Conservation (phyloP, 805 yeast genomes). For the Lipomyces yamanashiensis region DNA sequence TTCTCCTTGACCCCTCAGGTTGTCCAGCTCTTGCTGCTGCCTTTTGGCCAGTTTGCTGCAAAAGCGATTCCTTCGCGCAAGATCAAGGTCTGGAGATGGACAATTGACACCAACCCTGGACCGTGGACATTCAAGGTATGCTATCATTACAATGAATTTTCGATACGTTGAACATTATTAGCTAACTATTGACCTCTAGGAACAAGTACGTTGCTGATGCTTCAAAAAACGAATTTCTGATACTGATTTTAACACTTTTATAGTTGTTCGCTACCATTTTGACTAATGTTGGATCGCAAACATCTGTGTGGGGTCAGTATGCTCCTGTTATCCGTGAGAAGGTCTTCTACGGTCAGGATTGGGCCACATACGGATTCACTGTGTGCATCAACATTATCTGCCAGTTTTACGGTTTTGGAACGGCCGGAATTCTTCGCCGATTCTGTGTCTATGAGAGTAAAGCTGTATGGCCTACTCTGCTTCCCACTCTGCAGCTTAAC, state of each 20-base stretch:
- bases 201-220: not conserved
- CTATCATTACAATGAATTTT: not conserved
- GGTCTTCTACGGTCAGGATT: conserved; percentile 45
- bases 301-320: conserved; percentile 34
- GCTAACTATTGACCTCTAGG: not conserved
- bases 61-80: conserved; percentile 53
- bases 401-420: conserved; percentile 67
- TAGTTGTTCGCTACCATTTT: conserved; percentile 64
- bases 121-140: conserved; percentile 59
- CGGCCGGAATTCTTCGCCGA: conserved; percentile 67
- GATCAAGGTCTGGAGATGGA: conserved; percentile 48
- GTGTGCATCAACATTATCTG: conserved; percentile 58
- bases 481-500: conserved; percentile 54
- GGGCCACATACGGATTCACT: conserved; percentile 56
- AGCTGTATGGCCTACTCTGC: conserved; percentile 67
- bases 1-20: conserved; percentile 57
- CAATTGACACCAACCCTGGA: conserved; percentile 59
- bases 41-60: conserved; percentile 57
- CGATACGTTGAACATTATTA: not conserved
- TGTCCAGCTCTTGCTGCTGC: conserved; percentile 63
- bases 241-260: conserved; percentile 50
- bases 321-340: conserved; percentile 31
- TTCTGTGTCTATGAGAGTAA: conserved; percentile 62
- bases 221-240: conserved; percentile 9
- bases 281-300: conserved; percentile 33